Evolutionary conservation across 768 basidiomycete species (phyloP), one percentile per base, ranked within the genome.

Genomic region (Suillus subaureus): DNA sequence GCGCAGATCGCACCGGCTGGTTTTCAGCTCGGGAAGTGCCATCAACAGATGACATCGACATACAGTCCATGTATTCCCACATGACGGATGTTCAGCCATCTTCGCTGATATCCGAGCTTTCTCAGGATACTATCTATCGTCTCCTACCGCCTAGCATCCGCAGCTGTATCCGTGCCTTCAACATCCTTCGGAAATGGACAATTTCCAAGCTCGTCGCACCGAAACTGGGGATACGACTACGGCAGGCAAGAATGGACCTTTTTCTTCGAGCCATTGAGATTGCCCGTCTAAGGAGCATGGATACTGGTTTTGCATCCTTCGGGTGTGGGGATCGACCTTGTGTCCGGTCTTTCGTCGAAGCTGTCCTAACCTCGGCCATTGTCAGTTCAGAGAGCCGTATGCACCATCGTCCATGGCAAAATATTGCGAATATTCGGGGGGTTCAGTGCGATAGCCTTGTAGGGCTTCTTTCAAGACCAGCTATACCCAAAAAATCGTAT

Each of bases 1-100:
- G 86, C 2, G 85, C 87, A 18, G 93, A 95, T 73, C 86, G 88
- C 39, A 89, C 86, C 2, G 93, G 91, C 3, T 95, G 93, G 93
- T 91, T 93, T 75, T 68, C 75, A 16, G 63, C 78, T 39, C 81
- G 86, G 62, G 92, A 94, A n/a, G 73, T 80, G 0, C 77, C 76
- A 18, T 77, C 81, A 0, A 75, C 79, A 56, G 93, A 95, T 56
- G 79, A 82, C 4, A 80, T 88, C n/a, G 91, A 93, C 67, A 88
- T 94, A 55, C 91, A 94, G 73, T 89, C 85, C 28, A 89, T 95
- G 68, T 89, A 91, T 74, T 84, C 87, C 3, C 87, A 91, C 69
- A 76, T 95, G 40, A 83, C 85, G 68, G 89, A 92, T 49, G 83
- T 93, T 47, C 87, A 90, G 69, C 88, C 90, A 1, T 92, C 93